Conservation (phyloP, 345 rosid species). For the Eucalyptus shirleyi region DNA sequence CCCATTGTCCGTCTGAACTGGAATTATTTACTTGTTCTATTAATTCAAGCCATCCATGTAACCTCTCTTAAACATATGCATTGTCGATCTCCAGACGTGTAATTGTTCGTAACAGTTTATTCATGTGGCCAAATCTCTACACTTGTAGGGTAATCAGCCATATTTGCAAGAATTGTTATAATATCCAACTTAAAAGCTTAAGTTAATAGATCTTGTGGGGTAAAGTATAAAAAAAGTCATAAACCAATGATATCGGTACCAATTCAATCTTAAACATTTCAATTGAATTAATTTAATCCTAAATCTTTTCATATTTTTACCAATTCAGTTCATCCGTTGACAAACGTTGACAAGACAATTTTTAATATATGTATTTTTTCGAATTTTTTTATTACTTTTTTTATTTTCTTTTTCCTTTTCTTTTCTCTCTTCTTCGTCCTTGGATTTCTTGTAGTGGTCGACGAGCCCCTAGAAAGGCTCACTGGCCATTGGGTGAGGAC, state of each 20-base stretch:
- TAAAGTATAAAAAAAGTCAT: no score
- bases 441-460: no score
- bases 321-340: rapidly evolving
- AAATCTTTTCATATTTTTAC: no score
- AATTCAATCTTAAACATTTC: rapidly evolving
- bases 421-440: no score
- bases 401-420: no score
- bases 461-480: no score
- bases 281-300: no score
- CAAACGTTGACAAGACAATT: no score
- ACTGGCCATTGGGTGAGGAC: no score
- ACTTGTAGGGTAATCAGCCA: neutral
- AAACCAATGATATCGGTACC: no score
- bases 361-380: no score
- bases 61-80: neutral
- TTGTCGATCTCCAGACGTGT: neutral
- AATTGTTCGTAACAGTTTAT: neutral
- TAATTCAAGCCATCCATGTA: neutral
- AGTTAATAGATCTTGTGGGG: neutral
- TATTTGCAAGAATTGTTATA: neutral
- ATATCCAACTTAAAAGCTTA: neutral
- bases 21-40: neutral
- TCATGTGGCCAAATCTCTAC: neutral
- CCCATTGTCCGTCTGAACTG: neutral
- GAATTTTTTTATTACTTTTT: no score